Base-by-base conservation (phyloP, 2,329 filamentous ascomycete species). In the Daldinia sp. region DNA sequence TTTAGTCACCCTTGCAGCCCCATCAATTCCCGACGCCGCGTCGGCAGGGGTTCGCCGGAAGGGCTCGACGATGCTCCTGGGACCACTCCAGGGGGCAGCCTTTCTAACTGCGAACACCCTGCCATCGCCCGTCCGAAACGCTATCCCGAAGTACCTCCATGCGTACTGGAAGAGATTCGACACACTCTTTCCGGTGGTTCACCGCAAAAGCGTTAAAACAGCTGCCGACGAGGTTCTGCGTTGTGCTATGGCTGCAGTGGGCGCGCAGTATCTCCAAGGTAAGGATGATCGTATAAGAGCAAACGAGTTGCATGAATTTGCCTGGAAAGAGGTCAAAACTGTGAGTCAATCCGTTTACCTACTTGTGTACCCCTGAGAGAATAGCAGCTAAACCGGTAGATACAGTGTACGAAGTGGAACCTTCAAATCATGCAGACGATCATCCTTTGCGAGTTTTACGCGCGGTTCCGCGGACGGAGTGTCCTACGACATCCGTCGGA, bases 161-260 rank as follows among this genome's bases (percentile, higher is more conserved):
- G 74, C 82, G 32, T 86, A 85, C 73, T 86, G 84, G 84, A 77
- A 80, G 51, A 79, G 78, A 62, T 80, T 85, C 49, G 78, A 85
- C 67, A 75, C 77, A 19, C 66, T 77, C 57, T 81, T 80, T 66
- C 83, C 84, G n/a, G 71, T 86, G 23, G 77, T 86, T 23, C 84
- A 87, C 72, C 78, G 77, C 59, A 72, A 75, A 19, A 80, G 78
- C 11, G 79, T 82, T 37, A 80, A 83, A 58, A 75, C 74, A 23
- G 73, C 74, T 15, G 73, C 74, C 3, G 79, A 81, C 54, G 80
- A 83, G 54, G 74, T 82, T 39, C 75, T 86, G 45, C 79, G 76
- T 11, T 85, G 79, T 63, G 82, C 83, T 61, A 86, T 87, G 84
- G 84, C 83, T 19, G 84, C 84, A n/a, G 72, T 86, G 27, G 84